Conservation (phyloP, 805 yeast species). For the Candida orba region DNA sequence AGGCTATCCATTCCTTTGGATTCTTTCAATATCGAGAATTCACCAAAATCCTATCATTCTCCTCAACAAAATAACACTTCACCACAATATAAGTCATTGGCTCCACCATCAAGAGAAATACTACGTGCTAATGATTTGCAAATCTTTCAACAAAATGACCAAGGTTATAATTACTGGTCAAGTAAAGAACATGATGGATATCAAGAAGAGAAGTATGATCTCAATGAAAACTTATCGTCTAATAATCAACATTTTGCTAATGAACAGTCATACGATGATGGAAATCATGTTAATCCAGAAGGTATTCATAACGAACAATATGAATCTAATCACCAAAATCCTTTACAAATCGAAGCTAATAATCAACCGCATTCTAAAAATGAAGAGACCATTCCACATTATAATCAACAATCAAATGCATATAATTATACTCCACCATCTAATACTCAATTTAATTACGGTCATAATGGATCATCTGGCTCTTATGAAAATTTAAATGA, state of each 20-base stretch:
- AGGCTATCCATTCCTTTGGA: conserved; percentile 22
- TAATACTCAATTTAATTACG: too few species aligned
- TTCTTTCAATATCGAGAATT: conserved; percentile 12
- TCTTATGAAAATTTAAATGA: conserved; percentile 26
- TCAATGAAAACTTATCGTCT: background rate
- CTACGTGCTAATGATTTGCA: background rate
- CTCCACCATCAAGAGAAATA: conserved; percentile 9
- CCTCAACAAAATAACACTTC: background rate
- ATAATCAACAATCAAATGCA: too few species aligned
- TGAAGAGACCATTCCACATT: too few species aligned
- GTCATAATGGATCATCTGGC: background rate
- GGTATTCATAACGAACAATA: background rate
- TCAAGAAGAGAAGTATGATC: background rate
- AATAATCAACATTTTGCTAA: background rate
- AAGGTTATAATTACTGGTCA: conserved; percentile 14
- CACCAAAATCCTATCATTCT: background rate
- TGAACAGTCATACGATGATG: background rate
- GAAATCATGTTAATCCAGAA: background rate
- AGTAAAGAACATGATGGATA: conserved; percentile 3
- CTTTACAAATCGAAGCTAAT: too few species aligned
- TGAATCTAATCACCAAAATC: too few species aligned
- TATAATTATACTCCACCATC: background rate
- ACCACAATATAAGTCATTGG: conserved; percentile 10
- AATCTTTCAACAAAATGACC: background rate
- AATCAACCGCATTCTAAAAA: too few species aligned